Evolutionary conservation across 2,329 filamentous ascomycete species (phyloP).

Genomic region (Trichoderma polysporum): DNA sequence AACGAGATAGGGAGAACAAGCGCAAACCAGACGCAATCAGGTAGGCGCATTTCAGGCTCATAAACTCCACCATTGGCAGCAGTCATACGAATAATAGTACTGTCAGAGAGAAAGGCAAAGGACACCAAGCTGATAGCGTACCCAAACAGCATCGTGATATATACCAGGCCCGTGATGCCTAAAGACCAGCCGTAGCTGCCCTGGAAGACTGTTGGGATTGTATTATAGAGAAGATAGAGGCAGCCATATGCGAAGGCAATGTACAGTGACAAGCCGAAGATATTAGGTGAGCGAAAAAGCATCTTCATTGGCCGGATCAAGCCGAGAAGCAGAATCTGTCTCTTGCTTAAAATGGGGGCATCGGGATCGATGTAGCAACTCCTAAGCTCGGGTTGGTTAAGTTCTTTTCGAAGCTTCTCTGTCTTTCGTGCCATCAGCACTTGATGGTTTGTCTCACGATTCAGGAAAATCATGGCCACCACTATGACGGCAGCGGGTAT

Average conservation of each 20-base stretch:
- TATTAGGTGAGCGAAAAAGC: conserved; percentile 51
- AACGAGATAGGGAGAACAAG: conserved; percentile 35
- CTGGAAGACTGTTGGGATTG: conserved; percentile 50
- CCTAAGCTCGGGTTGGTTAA: not conserved
- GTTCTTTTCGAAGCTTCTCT: not conserved
- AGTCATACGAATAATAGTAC: conserved; percentile 37
- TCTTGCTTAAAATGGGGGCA: conserved; percentile 2
- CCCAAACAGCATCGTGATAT: not conserved
- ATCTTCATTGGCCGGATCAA: conserved; percentile 35
- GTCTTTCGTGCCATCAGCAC: conserved; percentile 10
- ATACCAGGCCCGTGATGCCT: conserved; percentile 5
- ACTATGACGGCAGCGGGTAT: conserved; percentile 28
- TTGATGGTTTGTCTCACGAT: conserved; percentile 4
- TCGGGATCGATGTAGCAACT: conserved; percentile 3
- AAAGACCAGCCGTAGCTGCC: conserved; percentile 23
- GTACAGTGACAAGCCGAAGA: conserved; percentile 43
- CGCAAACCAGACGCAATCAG: conserved; percentile 35
- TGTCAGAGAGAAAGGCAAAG: conserved; percentile 40
- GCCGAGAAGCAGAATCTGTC: not conserved
- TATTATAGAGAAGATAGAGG: conserved; percentile 26
- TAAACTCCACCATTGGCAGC: conserved; percentile 19
- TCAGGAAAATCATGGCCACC: conserved; percentile 6
- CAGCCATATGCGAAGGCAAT: conserved; percentile 13
- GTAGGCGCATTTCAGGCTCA: conserved; percentile 37
- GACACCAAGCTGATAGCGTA: not conserved